These are phyloP conservation scores for Pleurotus djamor DNA, from an alignment of 768 basidiomycete species.

Conservation along the genomic window DNA sequence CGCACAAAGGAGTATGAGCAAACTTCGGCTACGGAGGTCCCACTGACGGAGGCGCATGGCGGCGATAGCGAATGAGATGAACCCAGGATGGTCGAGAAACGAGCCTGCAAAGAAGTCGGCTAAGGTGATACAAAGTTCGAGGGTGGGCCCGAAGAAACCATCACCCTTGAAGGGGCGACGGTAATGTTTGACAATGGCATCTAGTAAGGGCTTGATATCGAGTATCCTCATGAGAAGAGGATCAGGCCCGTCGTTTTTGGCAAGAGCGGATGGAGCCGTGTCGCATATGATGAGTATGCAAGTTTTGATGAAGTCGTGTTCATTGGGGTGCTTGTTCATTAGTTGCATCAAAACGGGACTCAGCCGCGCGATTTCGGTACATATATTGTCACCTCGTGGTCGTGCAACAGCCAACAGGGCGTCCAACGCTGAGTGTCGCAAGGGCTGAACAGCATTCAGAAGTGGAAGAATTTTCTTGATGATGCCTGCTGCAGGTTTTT, in stretches of 20 bases:
- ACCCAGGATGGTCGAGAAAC: too few relatives aligned
- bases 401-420: slow-evolving; percentile 58
- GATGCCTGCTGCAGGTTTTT: slow-evolving; percentile 36
- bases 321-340: slow-evolving; percentile 44
- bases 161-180: slow-evolving; percentile 29
- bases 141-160: slow-evolving; percentile 3
- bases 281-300: slow-evolving; percentile 51
- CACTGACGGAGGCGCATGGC: slow-evolving; percentile 55
- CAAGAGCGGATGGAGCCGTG: slow-evolving; percentile 39
- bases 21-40: slow-evolving; percentile 44
- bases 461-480: slow-evolving; percentile 55
- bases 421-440: slow-evolving; percentile 51
- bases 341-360: slow-evolving; percentile 39
- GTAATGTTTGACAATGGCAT: slow-evolving; percentile 36
- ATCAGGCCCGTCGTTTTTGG: slow-evolving; percentile 27
- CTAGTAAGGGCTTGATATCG: slow-evolving; percentile 41
- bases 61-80: slow-evolving; percentile 49
- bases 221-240: slow-evolving; percentile 35
- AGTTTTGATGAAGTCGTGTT: slow-evolving; percentile 45
- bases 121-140: too few relatives aligned
- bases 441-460: slow-evolving; percentile 36
- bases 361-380: slow-evolving; percentile 47
- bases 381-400: slow-evolving; percentile 51
- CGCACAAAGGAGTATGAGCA: slow-evolving; percentile 52
- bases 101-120: too few relatives aligned